A percentile compares a stretch with the other conserved stretches of the same genome.
phyloP scores from a whole-genome alignment of 768 basidiomycete species.

The Pulveroboletus sp. region DNA sequence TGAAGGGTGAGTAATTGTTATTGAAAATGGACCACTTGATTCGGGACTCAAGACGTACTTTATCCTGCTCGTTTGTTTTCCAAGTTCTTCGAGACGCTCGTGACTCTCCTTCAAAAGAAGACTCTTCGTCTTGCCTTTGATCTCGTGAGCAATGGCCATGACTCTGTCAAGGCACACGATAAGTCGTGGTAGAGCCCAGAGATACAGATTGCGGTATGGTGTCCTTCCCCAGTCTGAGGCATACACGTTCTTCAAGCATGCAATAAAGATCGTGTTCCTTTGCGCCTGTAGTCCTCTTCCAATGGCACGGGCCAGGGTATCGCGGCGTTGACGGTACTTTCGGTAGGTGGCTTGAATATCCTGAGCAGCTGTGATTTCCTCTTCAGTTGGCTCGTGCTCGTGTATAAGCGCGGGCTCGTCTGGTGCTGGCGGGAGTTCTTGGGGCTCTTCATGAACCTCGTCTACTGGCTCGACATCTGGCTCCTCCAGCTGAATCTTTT shows the following conservation, averaged over 20 bases:
- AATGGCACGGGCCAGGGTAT: conserved; percentile 4
- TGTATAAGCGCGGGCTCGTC: conserved; percentile 15
- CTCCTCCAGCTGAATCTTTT: neutral
- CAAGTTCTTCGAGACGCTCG: conserved; percentile 35
- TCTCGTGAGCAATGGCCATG: conserved; percentile 19
- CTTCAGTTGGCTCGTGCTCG: conserved; percentile 20
- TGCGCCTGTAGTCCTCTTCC: conserved; percentile 20
- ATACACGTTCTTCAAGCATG: conserved; percentile 28
- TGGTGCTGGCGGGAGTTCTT: conserved; percentile 5
- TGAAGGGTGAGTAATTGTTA: too few species aligned
- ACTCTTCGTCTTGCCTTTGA: conserved; percentile 34
- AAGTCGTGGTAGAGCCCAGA: conserved; percentile 38
- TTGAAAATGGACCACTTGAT: too few species aligned
- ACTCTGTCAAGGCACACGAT: conserved; percentile 39
- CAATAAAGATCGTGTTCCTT: conserved; percentile 23
- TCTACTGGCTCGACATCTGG: neutral
- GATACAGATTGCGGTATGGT: conserved; percentile 38
- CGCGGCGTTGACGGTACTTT: conserved; percentile 2
- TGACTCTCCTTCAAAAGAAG: conserved; percentile 28
- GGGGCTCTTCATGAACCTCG: conserved; percentile 12
- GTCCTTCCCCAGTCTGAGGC: conserved; percentile 27
- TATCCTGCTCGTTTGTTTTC: conserved; percentile 28
- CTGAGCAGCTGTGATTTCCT: conserved; percentile 25
- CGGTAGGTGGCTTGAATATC: conserved; percentile 22
- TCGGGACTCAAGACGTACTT: conserved; percentile 35